Base-by-base conservation (phyloP, 176 grass and related monocot species). In the Triticum monococcum region DNA sequence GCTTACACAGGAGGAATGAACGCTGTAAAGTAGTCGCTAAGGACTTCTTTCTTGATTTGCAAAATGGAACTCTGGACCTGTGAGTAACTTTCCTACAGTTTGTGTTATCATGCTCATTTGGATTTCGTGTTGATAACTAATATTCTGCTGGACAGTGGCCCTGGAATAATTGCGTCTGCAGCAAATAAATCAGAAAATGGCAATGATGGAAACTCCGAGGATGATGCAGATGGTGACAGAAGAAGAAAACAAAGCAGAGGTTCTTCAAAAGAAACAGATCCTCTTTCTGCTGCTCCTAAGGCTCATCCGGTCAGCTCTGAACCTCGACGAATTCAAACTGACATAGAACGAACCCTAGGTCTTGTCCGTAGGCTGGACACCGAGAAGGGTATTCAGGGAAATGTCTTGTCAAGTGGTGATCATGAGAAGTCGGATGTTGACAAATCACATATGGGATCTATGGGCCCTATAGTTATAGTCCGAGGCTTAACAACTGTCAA, bases 381-480 rank as follows among this genome's bases (percentile, higher is more conserved):
- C 13, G 97, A 99, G 92, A 99, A 99, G 85, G 90, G 94, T 50
- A 91, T 99, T 41, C 87, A 90, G 78, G 89, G 90, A 37, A 99
- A 99, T 83, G 59, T 91, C 35, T 87, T 99, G 18, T 96, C 72
- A 43, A 87, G 72, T 77, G 86, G 87, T 80, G 91, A 92, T 82
- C 88, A 89, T 77, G 94, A 93, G n/a, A 93, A 89, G 75, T 68
- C 86, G 35, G 89, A 93, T 83, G 70, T 86, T 18, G 94, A 99
- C 36, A 97, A 97, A 57, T 94, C 94, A 59, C 94, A 99, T 84
- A 93, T 93, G 37, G 97, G 94, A 82, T 95, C 92, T n/a, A 97
- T 97, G 97, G 97, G 97, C 8, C 97, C 97, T 79, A 96, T 99
- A 63, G 87, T 99, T 82, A 99, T 99, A 61, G 94, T 99, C 54